Base-by-base conservation (phyloP, 2,329 filamentous ascomycete species). In the Albophoma yamanashiensis region DNA sequence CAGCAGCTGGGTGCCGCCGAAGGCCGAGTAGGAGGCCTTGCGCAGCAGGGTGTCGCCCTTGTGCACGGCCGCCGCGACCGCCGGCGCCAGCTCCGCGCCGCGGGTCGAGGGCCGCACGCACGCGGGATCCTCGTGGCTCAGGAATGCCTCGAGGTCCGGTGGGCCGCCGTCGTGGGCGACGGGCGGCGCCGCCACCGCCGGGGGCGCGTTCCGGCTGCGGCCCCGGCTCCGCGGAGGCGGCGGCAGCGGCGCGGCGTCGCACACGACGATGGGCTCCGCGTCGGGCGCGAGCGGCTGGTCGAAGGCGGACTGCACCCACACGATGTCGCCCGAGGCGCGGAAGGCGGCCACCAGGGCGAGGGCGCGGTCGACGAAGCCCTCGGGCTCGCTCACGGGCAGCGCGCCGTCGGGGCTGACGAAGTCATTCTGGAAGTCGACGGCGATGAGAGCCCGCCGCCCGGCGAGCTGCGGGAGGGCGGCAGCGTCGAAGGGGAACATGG, bases 351-450 rank as follows among this genome's bases (percentile, higher is more conserved):
- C 86, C 2, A 97, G 78, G 8, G 81, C 74, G 25, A 85, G 76
- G 50, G 92, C 82, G 36, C 83, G 84, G 45, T 87, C 79, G 53
- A 94, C 72, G 63, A 92, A 90, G 12, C 84, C 83, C 4, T 81
- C 74, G 3, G 86, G 84, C 52, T 84, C 80, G 42, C 77, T 77
- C 57, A 92, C 83, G 15, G 85, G 82, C 25, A 97, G 74, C 34
- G 85, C 82, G 59, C 89, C 89, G 57, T 84, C 80, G 1, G 83
- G 75, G 8, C 84, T 80, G 61, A 95, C 76, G 68, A 97, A 96
- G 71, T 97, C 93, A 67, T 95, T 91, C 70, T 97, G 94, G 42
- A 96, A 83, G 68, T 96, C 93, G 64, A 97, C 81, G 22, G 95
- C 77, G 25, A 97, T 78, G 52, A 99, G 79, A 1, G 91, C 93